Evolutionary conservation across 331 rosid species (phyloP).

Genomic region (Malus hybrid): DNA sequence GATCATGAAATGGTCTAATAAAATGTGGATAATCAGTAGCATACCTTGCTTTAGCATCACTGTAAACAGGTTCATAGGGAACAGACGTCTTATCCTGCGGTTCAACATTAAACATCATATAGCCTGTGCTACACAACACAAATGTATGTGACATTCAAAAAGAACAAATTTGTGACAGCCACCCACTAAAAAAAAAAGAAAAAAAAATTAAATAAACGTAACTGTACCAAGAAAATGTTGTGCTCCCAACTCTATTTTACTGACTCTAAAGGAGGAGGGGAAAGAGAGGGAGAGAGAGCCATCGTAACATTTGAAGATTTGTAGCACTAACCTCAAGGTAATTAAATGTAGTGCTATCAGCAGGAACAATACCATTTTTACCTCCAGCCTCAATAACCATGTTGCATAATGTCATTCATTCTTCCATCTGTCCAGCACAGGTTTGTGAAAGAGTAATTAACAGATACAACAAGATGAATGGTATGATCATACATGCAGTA

Average conservation of each 20-base stretch:
- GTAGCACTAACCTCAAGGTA: conserved; percentile 76
- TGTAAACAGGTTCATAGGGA: conserved; percentile 71
- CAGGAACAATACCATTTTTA: conserved; percentile 89
- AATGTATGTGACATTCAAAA: background rate
- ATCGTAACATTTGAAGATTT: conserved; percentile 11
- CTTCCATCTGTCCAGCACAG: conserved; percentile 73
- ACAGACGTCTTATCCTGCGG: conserved; percentile 67
- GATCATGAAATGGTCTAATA: background rate
- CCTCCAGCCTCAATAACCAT: conserved; percentile 99
- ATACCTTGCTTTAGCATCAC: conserved; percentile 81
- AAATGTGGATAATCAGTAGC: background rate
- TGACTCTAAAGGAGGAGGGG: too few relatives aligned
- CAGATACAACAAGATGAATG: background rate
- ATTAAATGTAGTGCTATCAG: conserved; percentile 83
- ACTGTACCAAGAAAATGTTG: too few relatives aligned
- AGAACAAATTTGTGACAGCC: background rate
- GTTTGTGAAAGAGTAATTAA: background rate
- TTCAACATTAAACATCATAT: conserved; percentile 12
- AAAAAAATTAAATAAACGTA: too few relatives aligned
- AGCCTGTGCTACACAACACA: conserved; percentile 1
- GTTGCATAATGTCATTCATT: conserved; percentile 95
- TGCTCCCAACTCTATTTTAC: background rate
- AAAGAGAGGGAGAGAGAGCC: background rate
- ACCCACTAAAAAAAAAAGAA: too few relatives aligned
- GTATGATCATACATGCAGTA: background rate